These are phyloP conservation scores for Pleurostoma richardsiae DNA, from an alignment of 2,329 filamentous ascomycete genomes.

Conservation along the genomic window DNA sequence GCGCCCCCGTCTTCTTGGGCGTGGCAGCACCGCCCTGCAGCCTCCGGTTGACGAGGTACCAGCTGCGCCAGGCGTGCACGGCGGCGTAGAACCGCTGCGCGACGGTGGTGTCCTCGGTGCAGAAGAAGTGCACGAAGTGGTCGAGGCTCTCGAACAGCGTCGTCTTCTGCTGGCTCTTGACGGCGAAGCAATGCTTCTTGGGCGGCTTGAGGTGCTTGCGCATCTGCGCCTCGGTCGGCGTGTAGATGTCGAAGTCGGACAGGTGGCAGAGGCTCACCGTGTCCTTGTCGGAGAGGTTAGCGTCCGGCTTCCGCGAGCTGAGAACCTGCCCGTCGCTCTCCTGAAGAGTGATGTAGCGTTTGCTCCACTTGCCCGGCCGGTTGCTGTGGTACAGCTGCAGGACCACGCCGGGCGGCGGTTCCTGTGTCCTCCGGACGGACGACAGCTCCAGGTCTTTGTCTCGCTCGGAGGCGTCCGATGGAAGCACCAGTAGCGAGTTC, in stretches of 20 bases:
- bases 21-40: no score
- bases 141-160: constrained; percentile 76
- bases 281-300: constrained; percentile 59
- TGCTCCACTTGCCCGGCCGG: constrained; percentile 80
- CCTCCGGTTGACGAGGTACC: constrained; percentile 74
- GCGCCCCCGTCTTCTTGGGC: constrained; percentile 26
- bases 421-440: constrained; percentile 51
- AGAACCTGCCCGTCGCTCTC: constrained; percentile 63
- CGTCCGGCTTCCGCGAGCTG: constrained; percentile 64
- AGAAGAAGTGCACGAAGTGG: constrained; percentile 91
- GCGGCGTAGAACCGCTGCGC: constrained; percentile 66
- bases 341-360: constrained; percentile 71
- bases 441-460: constrained; percentile 59
- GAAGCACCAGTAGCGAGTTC: constrained; percentile 66
- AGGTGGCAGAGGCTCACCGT: constrained; percentile 71
- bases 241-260: constrained; percentile 90
- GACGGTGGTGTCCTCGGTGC: constrained; percentile 63
- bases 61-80: constrained; percentile 81
- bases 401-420: constrained; percentile 60
- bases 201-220: constrained; percentile 73
- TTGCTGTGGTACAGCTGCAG: constrained; percentile 78
- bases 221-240: constrained; percentile 62
- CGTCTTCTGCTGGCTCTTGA: constrained; percentile 90
- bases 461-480: constrained; percentile 49
- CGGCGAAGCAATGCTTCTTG: constrained; percentile 77